Percentiles rank a stretch among this genome's conserved stretches.
These are phyloP conservation scores for Fusarium sp. DNA, from an alignment of 2,329 filamentous ascomycete species.

Conservation along the genomic window DNA sequence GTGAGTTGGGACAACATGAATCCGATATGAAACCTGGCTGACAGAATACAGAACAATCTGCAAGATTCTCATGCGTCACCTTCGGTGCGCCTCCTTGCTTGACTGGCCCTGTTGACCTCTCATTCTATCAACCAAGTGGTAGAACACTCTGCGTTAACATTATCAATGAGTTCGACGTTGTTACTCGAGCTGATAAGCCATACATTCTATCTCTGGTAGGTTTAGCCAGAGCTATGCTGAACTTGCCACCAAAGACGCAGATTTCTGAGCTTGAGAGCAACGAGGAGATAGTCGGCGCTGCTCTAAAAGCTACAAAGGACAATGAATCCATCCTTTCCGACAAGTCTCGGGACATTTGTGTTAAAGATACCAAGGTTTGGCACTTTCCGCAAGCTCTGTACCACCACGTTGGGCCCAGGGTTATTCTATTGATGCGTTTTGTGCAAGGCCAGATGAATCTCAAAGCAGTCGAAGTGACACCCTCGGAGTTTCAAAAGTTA, in stretches of 20 bases:
- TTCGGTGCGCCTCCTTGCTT: slow-evolving; percentile 44
- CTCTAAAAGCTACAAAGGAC: neutral
- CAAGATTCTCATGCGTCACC: slow-evolving; percentile 40
- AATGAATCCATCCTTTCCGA: slow-evolving; percentile 1
- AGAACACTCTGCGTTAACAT: slow-evolving; percentile 41
- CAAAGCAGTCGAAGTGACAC: slow-evolving; percentile 25
- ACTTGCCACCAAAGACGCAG: neutral
- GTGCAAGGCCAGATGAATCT: slow-evolving; percentile 24
- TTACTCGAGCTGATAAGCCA: slow-evolving; percentile 40
- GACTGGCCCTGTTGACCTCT: slow-evolving; percentile 18
- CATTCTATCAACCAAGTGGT: neutral
- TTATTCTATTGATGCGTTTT: slow-evolving; percentile 36
- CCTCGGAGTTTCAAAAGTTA: slow-evolving; percentile 34
- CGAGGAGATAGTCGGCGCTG: neutral
- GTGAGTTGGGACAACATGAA: slow-evolving; percentile 10
- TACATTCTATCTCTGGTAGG: slow-evolving; percentile 43
- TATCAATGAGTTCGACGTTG: slow-evolving; percentile 45
- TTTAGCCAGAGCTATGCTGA: slow-evolving; percentile 22
- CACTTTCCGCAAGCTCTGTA: slow-evolving; percentile 29
- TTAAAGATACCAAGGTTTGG: slow-evolving; percentile 14
- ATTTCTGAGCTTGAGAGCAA: neutral
- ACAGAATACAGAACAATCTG: slow-evolving; percentile 12
- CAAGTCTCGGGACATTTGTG: neutral
- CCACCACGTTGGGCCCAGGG: slow-evolving; percentile 37
- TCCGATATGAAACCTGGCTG: neutral